Evolutionary conservation across 2,329 filamentous ascomycete genomes (phyloP).

Genomic region (Myriosclerotinia scirpicola): DNA sequence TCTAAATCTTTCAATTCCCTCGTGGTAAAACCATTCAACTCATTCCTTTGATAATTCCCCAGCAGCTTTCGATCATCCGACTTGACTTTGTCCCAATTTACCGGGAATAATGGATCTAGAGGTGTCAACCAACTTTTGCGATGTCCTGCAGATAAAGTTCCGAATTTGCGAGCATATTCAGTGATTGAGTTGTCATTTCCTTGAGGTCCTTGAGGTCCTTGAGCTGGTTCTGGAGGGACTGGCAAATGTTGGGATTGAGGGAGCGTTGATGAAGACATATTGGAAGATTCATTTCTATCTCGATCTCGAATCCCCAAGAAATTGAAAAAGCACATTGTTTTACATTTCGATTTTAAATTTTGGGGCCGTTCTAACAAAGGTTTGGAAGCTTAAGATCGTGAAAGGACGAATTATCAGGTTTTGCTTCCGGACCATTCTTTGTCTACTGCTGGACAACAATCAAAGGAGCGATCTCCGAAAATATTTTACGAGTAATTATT

Average conservation of each 20-base stretch:
- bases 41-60: neutral
- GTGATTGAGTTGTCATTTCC: neutral
- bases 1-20: constrained; percentile 18
- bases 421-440: neutral
- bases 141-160: neutral
- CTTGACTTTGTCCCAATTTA: neutral
- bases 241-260: neutral
- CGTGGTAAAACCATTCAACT: neutral
- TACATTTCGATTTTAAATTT: neutral
- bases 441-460: neutral
- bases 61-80: neutral
- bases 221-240: neutral
- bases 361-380: neutral
- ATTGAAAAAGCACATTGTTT: neutral
- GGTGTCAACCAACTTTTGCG: constrained; percentile 8
- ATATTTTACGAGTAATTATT: neutral
- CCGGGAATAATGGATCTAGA: neutral
- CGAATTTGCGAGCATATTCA: neutral
- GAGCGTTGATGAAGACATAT: neutral
- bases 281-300: neutral
- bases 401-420: neutral
- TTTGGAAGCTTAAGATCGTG: neutral
- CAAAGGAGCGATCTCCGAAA: neutral
- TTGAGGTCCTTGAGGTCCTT: neutral
- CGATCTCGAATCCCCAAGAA: neutral